Evolutionary conservation across 2,329 filamentous ascomycete species (phyloP).

Genomic region (Pseudogymnoascus sp.): DNA sequence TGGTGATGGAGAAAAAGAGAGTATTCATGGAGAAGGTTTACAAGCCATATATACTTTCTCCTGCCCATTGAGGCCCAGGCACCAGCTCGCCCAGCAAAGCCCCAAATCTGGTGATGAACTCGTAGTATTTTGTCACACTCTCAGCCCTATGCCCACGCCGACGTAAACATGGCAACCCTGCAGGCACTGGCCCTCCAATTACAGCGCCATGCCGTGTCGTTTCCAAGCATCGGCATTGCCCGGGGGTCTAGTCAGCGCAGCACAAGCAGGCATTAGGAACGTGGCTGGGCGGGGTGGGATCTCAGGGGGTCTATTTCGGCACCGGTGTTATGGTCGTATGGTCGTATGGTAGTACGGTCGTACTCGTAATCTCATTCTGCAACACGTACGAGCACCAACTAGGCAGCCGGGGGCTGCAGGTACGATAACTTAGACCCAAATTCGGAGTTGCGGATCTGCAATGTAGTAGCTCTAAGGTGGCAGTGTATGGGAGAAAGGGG

Average conservation of each 20-base stretch:
- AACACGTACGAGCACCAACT: not conserved
- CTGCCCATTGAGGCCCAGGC: not conserved
- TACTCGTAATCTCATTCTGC: not conserved
- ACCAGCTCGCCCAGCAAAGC: not conserved
- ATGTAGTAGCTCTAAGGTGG: conserved; percentile 1
- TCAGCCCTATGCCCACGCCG: conserved; percentile 5
- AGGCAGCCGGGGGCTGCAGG: not conserved
- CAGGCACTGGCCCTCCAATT: not conserved
- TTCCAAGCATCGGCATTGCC: not conserved
- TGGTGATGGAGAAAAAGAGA: conserved; percentile 3
- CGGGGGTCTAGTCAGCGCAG: conserved; percentile 3
- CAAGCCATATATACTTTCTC: not conserved
- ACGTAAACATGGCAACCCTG: conserved; percentile 2
- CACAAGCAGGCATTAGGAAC: conserved; percentile 1
- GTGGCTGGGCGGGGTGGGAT: conserved; percentile 3
- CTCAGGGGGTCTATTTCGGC: conserved; percentile 5
- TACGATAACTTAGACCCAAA: conserved; percentile 5
- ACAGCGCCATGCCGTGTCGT: not conserved
- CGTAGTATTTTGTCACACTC: not conserved
- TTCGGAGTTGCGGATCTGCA: not conserved
- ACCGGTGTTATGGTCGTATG: not conserved
- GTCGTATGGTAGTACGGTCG: not conserved
- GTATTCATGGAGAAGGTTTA: not conserved
- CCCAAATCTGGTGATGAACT: not conserved
- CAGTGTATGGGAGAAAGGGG: conserved; percentile 1